Evolutionary conservation across 73 alveolate species (phyloP), one percentile per base, ranked within the genome.

Genomic region (Blepharisma japonicum): DNA sequence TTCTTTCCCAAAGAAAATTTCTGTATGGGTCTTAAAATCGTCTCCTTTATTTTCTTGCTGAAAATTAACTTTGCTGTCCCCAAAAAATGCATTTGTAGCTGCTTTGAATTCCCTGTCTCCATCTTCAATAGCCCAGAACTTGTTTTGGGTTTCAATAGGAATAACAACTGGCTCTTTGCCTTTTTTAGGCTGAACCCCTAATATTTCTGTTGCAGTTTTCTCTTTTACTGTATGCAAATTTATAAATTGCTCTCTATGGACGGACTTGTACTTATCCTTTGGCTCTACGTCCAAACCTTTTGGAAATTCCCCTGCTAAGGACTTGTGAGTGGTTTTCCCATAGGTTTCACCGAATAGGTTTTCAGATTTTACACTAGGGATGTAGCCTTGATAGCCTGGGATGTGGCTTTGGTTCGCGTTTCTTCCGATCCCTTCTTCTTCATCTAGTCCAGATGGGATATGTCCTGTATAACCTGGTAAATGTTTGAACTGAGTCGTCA

Each of bases 401-500:
- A 86, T 86, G 66, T 79, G 87, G 70, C 82, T 84, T 32, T 86
- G 78, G 9, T 61, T 77, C n/a, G 76, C 90, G 27, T 77, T 85
- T 66, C 77, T 71, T 39, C 66, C 83, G 7, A 77, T 49, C 11
- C 81, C 79, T 55, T 66, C 86, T 7, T 87, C 93, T 61, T 89
- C 71, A 53, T 92, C 85, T 11, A 66, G 72, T 23, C 55, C 68
- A 21, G 81, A 78, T 42, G 91, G 89, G 55, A 56, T 86, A 88
- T 89, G 96, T 70, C 98, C 98, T 27, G 96, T 87, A 71, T 91
- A 91, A 51, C 98, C 98, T 51, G 98, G 90, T 88, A 88, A 20
- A 20, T 53, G 67, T 53, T 53, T 53, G 27, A 53, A 14, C 23
- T 20, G 27, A 53, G 27, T 53, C 67, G 23, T 53, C n/a, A 14